Evolutionary conservation across 495 filamentous ascomycete species (phyloP).

Genomic region (Tuber aestivum): DNA sequence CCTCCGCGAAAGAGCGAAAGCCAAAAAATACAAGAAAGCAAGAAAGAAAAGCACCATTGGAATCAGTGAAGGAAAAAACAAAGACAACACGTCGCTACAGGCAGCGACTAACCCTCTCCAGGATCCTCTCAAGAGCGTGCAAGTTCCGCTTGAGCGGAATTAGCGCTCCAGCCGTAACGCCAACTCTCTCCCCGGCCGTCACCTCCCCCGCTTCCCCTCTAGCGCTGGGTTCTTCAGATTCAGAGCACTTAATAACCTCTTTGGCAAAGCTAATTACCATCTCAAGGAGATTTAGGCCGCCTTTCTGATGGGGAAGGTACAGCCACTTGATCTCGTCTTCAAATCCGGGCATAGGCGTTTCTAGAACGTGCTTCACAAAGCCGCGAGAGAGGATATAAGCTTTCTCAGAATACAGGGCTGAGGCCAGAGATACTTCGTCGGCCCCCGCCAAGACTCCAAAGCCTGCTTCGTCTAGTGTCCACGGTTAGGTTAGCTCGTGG

Average conservation of each 20-base stretch:
- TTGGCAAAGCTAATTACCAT: conserved; percentile 28
- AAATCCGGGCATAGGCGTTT: conserved; percentile 46
- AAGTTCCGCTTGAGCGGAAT: conserved; percentile 46
- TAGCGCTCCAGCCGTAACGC: conserved; percentile 43
- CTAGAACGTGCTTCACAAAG: conserved; percentile 52
- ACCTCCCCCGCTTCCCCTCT: conserved; percentile 11
- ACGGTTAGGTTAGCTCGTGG: conserved; percentile 8
- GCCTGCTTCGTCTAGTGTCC: conserved; percentile 54
- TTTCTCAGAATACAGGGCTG: conserved; percentile 53
- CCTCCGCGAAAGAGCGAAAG: not conserved
- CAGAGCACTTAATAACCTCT: conserved; percentile 21
- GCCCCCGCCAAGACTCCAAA: conserved; percentile 49
- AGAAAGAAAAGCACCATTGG: not conserved
- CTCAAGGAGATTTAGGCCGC: conserved; percentile 30
- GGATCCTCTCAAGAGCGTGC: conserved; percentile 43
- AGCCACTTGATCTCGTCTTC: conserved; percentile 51
- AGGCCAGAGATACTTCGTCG: conserved; percentile 48
- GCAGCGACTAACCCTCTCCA: conserved; percentile 16
- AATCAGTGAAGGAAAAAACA: not conserved
- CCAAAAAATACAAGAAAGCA: not conserved
- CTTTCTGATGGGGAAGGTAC: conserved; percentile 46
- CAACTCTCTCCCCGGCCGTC: conserved; percentile 18
- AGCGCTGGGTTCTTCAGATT: conserved; percentile 18
- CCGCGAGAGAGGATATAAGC: conserved; percentile 51
- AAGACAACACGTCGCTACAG: not conserved